Evolutionary conservation across 2,329 filamentous ascomycete species (phyloP), one percentile per base, ranked within the genome.

Genomic region (Chaetomium strumarium): DNA sequence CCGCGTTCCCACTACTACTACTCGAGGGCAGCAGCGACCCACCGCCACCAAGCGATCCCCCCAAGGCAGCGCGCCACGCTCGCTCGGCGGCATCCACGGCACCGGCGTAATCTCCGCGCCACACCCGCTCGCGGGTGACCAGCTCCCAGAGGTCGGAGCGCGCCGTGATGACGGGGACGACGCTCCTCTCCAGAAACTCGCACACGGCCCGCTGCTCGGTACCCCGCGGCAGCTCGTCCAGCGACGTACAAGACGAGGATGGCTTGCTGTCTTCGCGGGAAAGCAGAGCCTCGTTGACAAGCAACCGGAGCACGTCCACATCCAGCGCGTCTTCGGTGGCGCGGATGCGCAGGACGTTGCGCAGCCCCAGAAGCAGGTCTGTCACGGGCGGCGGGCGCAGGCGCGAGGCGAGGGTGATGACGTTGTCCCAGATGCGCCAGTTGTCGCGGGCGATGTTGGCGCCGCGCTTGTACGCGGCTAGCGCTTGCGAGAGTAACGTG

Each of bases 351-450:
- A 96, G 81, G 47, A 97, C 77, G 55, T 85, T 82, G 38, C 79
- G 80, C 54, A 93, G 78, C 0, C 89, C 89, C 5, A 85, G 76
- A 31, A 96, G 73, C 46, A 96, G 81, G 56, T 96, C 90, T 0
- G 75, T 68, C 64, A 90, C 84, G 0, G 86, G 82, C 0, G 88
- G 85, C 0, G 92, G 91, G 1, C 77, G 78, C 29, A 93, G 79
- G 1, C 89, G 87, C 0, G 88, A 82, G 0, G 88, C 86, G 19
- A 97, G 84, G 0, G 90, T 93, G 52, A 99, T 80, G 14, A 97
- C 86, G 63, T 99, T 99, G 66, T 95, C 89, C 92, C 92, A 97
- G 67, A 99, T 96, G 61, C 89, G 84, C 79, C 86, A 88, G 71
- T 92, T 92, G 62, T 90, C 85, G 68, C 89, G 80, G 46, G 95